phyloP scores from a whole-genome alignment of 768 basidiomycete genomes.

The Kwoniella heveanensis region DNA sequence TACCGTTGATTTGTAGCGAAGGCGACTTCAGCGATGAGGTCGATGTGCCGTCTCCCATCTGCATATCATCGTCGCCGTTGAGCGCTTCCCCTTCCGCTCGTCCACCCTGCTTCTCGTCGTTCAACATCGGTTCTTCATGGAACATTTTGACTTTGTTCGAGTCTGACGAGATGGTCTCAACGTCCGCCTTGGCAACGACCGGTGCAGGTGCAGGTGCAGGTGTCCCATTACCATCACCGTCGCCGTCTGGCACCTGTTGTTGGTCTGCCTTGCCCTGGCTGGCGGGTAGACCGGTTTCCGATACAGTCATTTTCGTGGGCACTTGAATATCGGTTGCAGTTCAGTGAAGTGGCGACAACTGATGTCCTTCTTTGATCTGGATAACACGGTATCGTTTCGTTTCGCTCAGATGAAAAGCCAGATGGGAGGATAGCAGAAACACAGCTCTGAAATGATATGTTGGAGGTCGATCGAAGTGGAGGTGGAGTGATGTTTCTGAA shows the following conservation, averaged over 20 bases:
- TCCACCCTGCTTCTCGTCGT: background rate
- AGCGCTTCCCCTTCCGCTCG: background rate
- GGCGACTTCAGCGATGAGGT: background rate
- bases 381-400: too few relatives aligned
- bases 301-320: background rate
- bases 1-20: background rate
- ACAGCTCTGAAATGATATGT: too few relatives aligned
- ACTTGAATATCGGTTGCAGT: too few relatives aligned
- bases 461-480: too few relatives aligned
- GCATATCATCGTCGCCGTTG: background rate
- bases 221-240: background rate
- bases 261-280: background rate
- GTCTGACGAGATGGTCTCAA: constrained; percentile 30
- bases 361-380: too few relatives aligned
- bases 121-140: constrained; percentile 1
- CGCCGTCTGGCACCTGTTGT: background rate
- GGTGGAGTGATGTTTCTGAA: too few relatives aligned
- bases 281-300: background rate
- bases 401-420: too few relatives aligned
- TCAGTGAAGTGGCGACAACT: too few relatives aligned
- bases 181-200: constrained; percentile 33
- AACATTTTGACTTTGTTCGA: constrained; percentile 31
- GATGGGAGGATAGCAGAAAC: too few relatives aligned
- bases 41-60: background rate
- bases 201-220: too few relatives aligned